Evolutionary conservation across 2,329 filamentous ascomycete genomes (phyloP), one percentile per base, ranked within the genome.

Genomic region (Taxawa tesnikishii): DNA sequence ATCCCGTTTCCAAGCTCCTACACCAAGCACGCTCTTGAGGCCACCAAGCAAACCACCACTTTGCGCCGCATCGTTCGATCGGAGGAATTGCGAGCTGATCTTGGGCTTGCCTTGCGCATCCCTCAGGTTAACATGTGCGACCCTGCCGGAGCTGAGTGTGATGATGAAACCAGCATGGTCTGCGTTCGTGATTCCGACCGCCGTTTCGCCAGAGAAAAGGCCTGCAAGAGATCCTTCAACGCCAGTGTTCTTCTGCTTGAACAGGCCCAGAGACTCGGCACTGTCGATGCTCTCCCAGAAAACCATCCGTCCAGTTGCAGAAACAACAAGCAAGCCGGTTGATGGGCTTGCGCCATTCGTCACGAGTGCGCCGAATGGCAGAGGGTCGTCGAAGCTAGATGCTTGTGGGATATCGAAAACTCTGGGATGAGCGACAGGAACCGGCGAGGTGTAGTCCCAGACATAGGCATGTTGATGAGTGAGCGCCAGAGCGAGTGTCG

Each of bases 231-330:
- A 63, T 28, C 82, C 75, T 48, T 92, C 83, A 11, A 93, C 73
- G 11, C 83, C 83, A 42, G 76, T 79, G 42, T 81, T 76, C 48
- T 83, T 81, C 51, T 92, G 80, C 42, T 81, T 79, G 48, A 88
- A 82, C 25, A 92, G 73, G 40, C 82, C 83, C 34, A 92, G 68
- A 1, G 83, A 84, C 24, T 85, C 82, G 7, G 84, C 85, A 54
- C 77, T 85, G 34, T 88, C 85, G 41, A 96, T 82, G 24, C 84
- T 92, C 53, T 96, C 90, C 85, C 90, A 96, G 55, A 90, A 96
- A 27, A 83, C 78, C 32, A 96, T 75, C 54, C 79, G 87, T 32
- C 90, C 90, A 29, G 70, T 85, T 9, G 88, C 82, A 61, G 88
- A 83, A 23, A 96, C 69, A 23, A 94, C 72, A 16, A 98, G 74